These are phyloP conservation scores for Raffaelea albimanens DNA, from an alignment of 2,329 filamentous ascomycete genomes.

Conservation along the genomic window DNA sequence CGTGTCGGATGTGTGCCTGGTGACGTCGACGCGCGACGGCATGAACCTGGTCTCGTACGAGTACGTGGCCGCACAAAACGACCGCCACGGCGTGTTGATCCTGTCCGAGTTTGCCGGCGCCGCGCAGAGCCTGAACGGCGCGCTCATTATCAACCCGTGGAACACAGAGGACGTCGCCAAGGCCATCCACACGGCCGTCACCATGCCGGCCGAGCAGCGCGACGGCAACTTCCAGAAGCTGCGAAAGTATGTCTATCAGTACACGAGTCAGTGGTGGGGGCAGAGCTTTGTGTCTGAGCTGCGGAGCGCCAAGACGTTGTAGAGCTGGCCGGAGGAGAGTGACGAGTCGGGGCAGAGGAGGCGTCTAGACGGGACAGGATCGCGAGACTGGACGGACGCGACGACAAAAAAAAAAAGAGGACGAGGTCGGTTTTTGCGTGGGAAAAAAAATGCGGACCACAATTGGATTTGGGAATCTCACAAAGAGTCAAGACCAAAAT, in stretches of 20 bases:
- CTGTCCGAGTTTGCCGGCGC: constrained; percentile 95
- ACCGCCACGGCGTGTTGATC: constrained; percentile 87
- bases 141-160: constrained; percentile 95
- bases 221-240: constrained; percentile 83
- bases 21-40: constrained; percentile 91
- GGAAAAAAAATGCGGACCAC: background rate
- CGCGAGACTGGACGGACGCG: background rate
- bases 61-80: constrained; percentile 88
- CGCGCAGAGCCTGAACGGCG: constrained; percentile 87
- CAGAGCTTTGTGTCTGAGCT: constrained; percentile 85
- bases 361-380: background rate
- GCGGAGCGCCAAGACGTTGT: constrained; percentile 9
- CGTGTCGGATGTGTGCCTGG: constrained; percentile 83
- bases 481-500: too few relatives aligned
- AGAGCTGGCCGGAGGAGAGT: background rate
- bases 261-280: constrained; percentile 96
- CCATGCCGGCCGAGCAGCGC: constrained; percentile 84
- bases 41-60: constrained; percentile 99
- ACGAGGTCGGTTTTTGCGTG: background rate
- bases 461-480: too few relatives aligned
- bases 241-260: constrained; percentile 92
- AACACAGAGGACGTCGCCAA: constrained; percentile 93
- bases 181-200: constrained; percentile 91
- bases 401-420: background rate
- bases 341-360: background rate